Conservation (phyloP, 352 stramenopile species). For the Pythium monospermum region DNA sequence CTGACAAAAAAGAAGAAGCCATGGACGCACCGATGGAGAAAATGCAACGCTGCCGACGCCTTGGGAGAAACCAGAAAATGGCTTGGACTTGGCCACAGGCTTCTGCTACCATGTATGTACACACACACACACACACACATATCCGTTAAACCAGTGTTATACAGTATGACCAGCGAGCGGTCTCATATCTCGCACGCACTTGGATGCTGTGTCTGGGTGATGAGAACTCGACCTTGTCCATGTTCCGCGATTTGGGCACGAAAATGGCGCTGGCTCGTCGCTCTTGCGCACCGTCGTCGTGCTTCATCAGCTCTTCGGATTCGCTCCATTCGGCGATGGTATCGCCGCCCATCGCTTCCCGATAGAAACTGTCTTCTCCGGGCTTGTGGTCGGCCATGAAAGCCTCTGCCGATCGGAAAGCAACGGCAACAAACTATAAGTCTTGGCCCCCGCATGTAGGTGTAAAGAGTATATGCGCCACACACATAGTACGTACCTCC, state of each 20-base stretch:
- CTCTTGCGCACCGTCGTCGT: conserved; percentile 12
- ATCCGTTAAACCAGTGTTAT: too few species aligned
- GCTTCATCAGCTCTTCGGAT: conserved; percentile 17
- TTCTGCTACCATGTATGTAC: background rate
- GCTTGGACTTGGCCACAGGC: background rate
- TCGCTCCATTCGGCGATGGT: conserved; percentile 25
- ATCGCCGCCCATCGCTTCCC: conserved; percentile 13
- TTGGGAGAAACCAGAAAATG: background rate
- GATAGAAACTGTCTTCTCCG: conserved; percentile 22
- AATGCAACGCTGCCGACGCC: conserved; percentile 2
- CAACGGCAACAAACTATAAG: background rate
- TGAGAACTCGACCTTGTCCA: conserved; percentile 67
- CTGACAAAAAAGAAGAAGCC: background rate
- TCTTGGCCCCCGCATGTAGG: too few species aligned
- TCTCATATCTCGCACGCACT: too few species aligned
- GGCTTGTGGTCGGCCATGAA: conserved; percentile 18
- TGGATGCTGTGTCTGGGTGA: conserved; percentile 22
- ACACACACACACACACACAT: too few species aligned
- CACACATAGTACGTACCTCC: conserved; percentile 47
- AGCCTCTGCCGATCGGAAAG: conserved; percentile 8
- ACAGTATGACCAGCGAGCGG: conserved; percentile 1
- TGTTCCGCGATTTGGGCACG: conserved; percentile 59
- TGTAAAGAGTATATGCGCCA: too few species aligned
- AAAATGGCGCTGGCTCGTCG: conserved; percentile 65
- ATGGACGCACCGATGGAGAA: conserved; percentile 8